These are phyloP conservation scores for Dioszegia hungarica DNA, from an alignment of 768 basidiomycete species.

Conservation along the genomic window DNA sequence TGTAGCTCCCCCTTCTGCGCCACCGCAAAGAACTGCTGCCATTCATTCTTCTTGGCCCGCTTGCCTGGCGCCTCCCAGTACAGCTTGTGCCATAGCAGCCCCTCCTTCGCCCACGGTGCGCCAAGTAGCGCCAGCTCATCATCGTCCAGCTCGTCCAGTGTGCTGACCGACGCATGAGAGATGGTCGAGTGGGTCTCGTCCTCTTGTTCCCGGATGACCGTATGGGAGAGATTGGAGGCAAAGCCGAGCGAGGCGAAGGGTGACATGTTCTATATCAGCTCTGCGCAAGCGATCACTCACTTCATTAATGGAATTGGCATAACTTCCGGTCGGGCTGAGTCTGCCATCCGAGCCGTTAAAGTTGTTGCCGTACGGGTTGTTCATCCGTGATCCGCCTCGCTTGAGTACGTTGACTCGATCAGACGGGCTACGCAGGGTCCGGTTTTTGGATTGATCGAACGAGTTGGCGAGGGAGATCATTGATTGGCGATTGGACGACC, in stretches of 20 bases:
- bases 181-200: slow-evolving; percentile 62
- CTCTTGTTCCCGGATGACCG: slow-evolving; percentile 94
- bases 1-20: slow-evolving; percentile 89
- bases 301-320: slow-evolving; percentile 78
- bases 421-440: slow-evolving; percentile 49
- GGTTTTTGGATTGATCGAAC: slow-evolving; percentile 54
- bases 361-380: slow-evolving; percentile 61
- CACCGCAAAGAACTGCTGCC: slow-evolving; percentile 94
- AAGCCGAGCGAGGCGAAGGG: slow-evolving; percentile 84
- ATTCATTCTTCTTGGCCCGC: slow-evolving; percentile 78
- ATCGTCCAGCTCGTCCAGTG: slow-evolving; percentile 61
- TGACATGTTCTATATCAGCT: not conserved
- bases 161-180: slow-evolving; percentile 54
- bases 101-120: slow-evolving; percentile 98
- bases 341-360: slow-evolving; percentile 65
- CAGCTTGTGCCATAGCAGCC: slow-evolving; percentile 88
- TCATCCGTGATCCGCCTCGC: slow-evolving; percentile 84
- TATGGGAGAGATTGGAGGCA: slow-evolving; percentile 89
- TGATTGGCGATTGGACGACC: slow-evolving; percentile 21
- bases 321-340: slow-evolving; percentile 91
- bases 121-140: slow-evolving; percentile 93
- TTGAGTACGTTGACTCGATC: slow-evolving; percentile 66
- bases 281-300: not conserved
- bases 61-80: slow-evolving; percentile 84
- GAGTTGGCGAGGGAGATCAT: slow-evolving; percentile 16